Evolutionary conservation across 495 filamentous ascomycete genomes (phyloP).

Genomic region (Neohortaea acidophila): DNA sequence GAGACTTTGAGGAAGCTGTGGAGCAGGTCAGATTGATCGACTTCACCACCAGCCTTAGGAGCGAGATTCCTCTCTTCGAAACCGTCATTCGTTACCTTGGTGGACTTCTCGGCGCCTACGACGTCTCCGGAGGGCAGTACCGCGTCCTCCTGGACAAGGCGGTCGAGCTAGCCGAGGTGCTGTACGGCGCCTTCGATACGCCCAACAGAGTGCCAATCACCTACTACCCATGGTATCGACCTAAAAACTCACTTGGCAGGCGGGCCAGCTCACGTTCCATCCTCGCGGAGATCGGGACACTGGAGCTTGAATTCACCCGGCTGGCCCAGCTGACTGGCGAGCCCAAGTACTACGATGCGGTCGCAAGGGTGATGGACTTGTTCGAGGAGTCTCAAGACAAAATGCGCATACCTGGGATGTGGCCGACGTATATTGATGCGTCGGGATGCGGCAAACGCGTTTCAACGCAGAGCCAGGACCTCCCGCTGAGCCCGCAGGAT

Average conservation of each 20-base stretch:
- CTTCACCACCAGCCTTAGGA: slow-evolving; percentile 55
- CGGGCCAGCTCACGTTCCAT: slow-evolving; percentile 46
- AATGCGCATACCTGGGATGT: slow-evolving; percentile 68
- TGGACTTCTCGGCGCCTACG: slow-evolving; percentile 28
- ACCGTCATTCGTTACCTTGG: slow-evolving; percentile 30
- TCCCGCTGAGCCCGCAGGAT: too few relatives aligned
- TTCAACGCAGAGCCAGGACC: too few relatives aligned
- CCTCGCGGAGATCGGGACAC: slow-evolving; percentile 74
- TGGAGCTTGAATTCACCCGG: slow-evolving; percentile 90
- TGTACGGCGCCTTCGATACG: slow-evolving; percentile 90
- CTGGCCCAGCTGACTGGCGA: slow-evolving; percentile 81
- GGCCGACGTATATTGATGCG: slow-evolving; percentile 68
- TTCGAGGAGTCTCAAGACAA: slow-evolving; percentile 62
- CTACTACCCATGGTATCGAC: slow-evolving; percentile 71
- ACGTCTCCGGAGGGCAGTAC: slow-evolving; percentile 44
- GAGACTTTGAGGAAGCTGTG: slow-evolving; percentile 79
- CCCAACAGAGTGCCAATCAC: slow-evolving; percentile 89
- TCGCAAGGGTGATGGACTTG: slow-evolving; percentile 80
- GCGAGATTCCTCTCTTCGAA: slow-evolving; percentile 31
- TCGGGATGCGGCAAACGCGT: slow-evolving; percentile 50
- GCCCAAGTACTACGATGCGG: slow-evolving; percentile 82
- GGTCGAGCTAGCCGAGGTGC: slow-evolving; percentile 68
- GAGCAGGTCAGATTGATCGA: slow-evolving; percentile 66
- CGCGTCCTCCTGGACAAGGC: slow-evolving; percentile 67
- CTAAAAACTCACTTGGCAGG: slow-evolving; percentile 47